A percentile compares a stretch with the other conserved stretches of the same genome.
These are phyloP conservation scores for Saccharomycopsis sp. DNA, from an alignment of 805 yeast species.

Conservation along the genomic window DNA sequence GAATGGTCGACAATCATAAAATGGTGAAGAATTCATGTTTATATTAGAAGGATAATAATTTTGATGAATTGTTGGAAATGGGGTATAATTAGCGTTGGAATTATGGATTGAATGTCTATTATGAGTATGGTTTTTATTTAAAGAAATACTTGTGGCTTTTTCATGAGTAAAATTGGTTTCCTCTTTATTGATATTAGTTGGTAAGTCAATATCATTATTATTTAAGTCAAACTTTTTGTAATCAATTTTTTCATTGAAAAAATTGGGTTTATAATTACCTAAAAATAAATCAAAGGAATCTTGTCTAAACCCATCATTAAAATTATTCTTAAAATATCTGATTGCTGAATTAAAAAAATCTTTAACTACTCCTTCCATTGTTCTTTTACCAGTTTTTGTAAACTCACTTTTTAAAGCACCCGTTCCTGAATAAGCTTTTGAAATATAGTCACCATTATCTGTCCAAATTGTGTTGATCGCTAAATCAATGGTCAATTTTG, in stretches of 20 bases:
- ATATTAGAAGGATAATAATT: constrained; percentile 9
- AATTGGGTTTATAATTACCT: constrained; percentile 42
- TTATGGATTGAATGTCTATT: background rate
- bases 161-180: background rate
- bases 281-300: constrained; percentile 84
- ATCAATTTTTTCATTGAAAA: constrained; percentile 2
- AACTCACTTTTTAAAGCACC: constrained; percentile 96
- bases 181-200: background rate
- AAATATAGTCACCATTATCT: constrained; percentile 91
- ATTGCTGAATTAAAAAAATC: constrained; percentile 79
- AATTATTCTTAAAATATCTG: constrained; percentile 78
- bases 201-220: background rate
- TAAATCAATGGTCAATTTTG: constrained; percentile 1
- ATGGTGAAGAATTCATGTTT: constrained; percentile 35
- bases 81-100: background rate
- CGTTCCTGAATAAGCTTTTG: constrained; percentile 86
- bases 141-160: background rate
- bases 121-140: too few relatives aligned
- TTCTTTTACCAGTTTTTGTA: constrained; percentile 89
- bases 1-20: constrained; percentile 51
- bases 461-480: constrained; percentile 88
- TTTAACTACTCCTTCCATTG: constrained; percentile 70
- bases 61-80: background rate
- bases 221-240: background rate
- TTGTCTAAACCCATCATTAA: constrained; percentile 84